Evolutionary conservation across 177 flowering plant genomes (phyloP).

Genomic region (Tripterygium wilfordii): DNA sequence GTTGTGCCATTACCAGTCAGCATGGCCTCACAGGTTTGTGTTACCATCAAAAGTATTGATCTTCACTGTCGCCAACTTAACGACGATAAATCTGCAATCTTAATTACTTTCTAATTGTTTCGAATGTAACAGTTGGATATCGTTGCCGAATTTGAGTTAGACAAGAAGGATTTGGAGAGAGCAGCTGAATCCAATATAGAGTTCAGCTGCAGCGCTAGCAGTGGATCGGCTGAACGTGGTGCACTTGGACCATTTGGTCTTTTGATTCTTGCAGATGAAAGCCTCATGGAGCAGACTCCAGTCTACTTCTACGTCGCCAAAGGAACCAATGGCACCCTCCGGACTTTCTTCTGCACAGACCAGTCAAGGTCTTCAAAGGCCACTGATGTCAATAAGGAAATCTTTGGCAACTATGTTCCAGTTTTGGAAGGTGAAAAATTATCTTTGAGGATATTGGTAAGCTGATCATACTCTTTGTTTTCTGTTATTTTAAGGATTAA

Average conservation of each 20-base stretch:
- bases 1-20: constrained; percentile 53
- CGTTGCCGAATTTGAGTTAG: constrained; percentile 50
- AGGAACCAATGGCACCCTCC: constrained; percentile 36
- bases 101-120: too few species aligned
- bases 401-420: constrained; percentile 56
- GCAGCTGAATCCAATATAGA: constrained; percentile 21
- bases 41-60: too few species aligned
- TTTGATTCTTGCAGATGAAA: constrained; percentile 52
- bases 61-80: too few species aligned
- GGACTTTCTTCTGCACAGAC: constrained; percentile 66
- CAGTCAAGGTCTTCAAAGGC: constrained; percentile 69
- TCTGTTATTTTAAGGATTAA: too few species aligned
- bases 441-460: constrained; percentile 57
- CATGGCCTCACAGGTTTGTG: constrained; percentile 54
- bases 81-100: too few species aligned
- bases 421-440: constrained; percentile 61
- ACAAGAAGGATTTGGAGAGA: constrained; percentile 28
- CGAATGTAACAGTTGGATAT: constrained; percentile 55
- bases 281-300: constrained; percentile 55
- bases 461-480: too few species aligned
- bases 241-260: constrained; percentile 76
- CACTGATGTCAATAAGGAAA: constrained; percentile 42
- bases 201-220: constrained; percentile 51
- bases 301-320: constrained; percentile 66
- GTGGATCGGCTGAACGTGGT: constrained; percentile 52